Percentiles rank a stretch among this genome's conserved stretches.
These are phyloP conservation scores for Pichia norvegensis DNA, from an alignment of 1,139 yeast genomes.

Conservation along the genomic window DNA sequence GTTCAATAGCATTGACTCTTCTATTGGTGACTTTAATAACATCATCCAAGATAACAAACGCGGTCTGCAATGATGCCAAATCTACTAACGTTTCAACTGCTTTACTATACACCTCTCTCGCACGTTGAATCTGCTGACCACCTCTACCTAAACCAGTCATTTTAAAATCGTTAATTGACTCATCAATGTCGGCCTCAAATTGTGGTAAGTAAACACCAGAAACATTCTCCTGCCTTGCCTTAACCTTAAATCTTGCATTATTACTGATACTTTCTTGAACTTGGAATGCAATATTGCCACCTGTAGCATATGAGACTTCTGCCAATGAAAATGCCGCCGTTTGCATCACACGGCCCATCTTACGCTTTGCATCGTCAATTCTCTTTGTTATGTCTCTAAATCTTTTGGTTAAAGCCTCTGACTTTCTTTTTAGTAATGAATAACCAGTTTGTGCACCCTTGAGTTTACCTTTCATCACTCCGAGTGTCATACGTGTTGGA, in stretches of 20 bases:
- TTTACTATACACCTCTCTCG: conserved; percentile 83
- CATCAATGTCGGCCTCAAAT: conserved; percentile 77
- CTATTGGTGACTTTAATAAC: conserved; percentile 96
- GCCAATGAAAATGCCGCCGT: conserved; percentile 96
- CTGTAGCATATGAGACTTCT: conserved; percentile 95
- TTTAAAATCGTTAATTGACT: conserved; percentile 83
- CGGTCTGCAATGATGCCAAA: conserved; percentile 90
- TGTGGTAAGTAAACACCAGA: conserved; percentile 93
- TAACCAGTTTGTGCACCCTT: conserved; percentile 98
- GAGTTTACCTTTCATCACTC: conserved; percentile 87
- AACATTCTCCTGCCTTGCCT: conserved; percentile 91
- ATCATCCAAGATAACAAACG: conserved; percentile 91
- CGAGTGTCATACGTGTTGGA: conserved; percentile 96
- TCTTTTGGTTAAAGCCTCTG: conserved; percentile 93
- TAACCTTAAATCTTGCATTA: conserved; percentile 76
- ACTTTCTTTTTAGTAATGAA: conserved; percentile 84
- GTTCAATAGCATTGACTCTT: conserved; percentile 98
- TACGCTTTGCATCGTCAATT: conserved; percentile 91
- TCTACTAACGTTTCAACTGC: conserved; percentile 96
- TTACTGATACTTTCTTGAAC: conserved; percentile 88
- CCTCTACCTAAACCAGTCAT: conserved; percentile 97
- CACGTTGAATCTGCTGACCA: conserved; percentile 96
- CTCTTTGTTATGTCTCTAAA: conserved; percentile 92
- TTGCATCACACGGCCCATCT: conserved; percentile 98
- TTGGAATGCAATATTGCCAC: conserved; percentile 82